Evolutionary conservation across 768 basidiomycete species (phyloP), one percentile per base, ranked within the genome.

Genomic region (Mycena vulgaris): DNA sequence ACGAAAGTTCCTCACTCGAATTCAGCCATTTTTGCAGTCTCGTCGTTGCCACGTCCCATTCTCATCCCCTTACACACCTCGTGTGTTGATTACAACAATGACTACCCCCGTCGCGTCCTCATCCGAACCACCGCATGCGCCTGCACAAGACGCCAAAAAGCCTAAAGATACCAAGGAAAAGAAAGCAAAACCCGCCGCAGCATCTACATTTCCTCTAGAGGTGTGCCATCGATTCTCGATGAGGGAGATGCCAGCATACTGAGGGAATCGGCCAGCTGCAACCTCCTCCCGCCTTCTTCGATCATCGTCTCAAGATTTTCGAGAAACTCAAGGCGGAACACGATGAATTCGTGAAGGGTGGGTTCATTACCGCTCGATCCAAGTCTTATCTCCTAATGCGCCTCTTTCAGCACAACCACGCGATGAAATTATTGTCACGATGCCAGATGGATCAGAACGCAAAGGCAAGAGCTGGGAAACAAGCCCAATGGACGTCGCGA

Each of bases 401-500:
- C 27, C 14, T 47, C 37, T 72, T 60, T 40, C 69, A 93, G 93
- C 86, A 1, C 94, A 97, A 85, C 92, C 95, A 9, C 89, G 95
- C 42, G 90, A 93, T 72, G 90, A 93, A 53, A 97, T 99, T 75
- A 86, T 83, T 3, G 84, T 99, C 77, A 96, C 94, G 5, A 80
- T 99, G 71, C 93, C 90, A 7, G 95, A 98, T 84, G 96, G 97
- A 19, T 90, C 93, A 9, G 88, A 92, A 75, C 89, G 94, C 60
- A 89, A 93, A 69, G 97, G 90, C 23, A 95, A 85, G 68, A 93
- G 94, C 80, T 99, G 95, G 95, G 95, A 98, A 84, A 98, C 97
- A 23, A 93, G 89, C 64, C 98, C 98, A 2, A 89, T 98, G 90
- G 90, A 93, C 75, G 83, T 99, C 68, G 97, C 97, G 51, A 93